These are phyloP conservation scores for Anethum foeniculum DNA, from an alignment of 140 eudicot genomes.

Conservation along the genomic window DNA sequence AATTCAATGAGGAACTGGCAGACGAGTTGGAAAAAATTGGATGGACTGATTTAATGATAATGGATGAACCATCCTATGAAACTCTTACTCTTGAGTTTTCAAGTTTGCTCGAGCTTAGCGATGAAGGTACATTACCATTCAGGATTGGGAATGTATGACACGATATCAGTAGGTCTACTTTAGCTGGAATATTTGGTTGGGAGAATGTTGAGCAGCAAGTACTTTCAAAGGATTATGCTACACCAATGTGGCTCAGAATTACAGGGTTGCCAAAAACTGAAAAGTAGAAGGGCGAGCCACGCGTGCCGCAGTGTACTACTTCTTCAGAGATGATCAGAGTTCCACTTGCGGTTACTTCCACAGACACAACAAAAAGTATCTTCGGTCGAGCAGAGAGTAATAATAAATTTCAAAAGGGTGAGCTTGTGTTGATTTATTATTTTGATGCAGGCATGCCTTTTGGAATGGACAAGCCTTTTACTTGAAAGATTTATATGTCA, in stretches of 20 bases:
- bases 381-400: not conserved
- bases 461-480: not conserved
- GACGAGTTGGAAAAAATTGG: too few relatives aligned
- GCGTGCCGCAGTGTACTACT: too few relatives aligned
- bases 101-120: too few relatives aligned
- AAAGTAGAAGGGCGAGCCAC: not conserved
- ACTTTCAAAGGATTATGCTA: not conserved
- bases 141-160: too few relatives aligned
- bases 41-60: too few relatives aligned
- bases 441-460: not conserved
- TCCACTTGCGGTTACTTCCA: too few relatives aligned
- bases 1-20: too few relatives aligned
- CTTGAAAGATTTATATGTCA: not conserved
- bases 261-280: not conserved
- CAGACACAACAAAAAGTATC: too few relatives aligned
- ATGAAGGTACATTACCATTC: too few relatives aligned
- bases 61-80: too few relatives aligned
- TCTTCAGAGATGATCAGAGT: not conserved
- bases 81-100: too few relatives aligned
- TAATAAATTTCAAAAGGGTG: not conserved
- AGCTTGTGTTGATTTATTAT: not conserved
- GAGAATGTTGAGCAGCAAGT: not conserved
- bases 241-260: not conserved
- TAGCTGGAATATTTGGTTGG: not conserved
- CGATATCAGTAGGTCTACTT: too few relatives aligned